Evolutionary conservation across 2,329 filamentous ascomycete species (phyloP), one percentile per base, ranked within the genome.

Genomic region (Bipolaris victoriae): DNA sequence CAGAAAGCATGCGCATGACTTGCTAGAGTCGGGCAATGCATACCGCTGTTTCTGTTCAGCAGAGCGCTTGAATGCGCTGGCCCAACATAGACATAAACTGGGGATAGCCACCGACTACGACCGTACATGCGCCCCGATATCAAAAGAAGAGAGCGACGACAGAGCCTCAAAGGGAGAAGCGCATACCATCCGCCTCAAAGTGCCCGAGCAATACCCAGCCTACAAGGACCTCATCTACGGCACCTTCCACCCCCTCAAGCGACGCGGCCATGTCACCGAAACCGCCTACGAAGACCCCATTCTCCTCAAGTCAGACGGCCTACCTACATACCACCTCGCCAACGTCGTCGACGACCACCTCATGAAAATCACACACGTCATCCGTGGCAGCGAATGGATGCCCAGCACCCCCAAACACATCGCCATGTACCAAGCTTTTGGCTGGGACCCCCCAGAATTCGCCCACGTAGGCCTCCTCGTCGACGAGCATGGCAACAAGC

Each of bases 351-450:
- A 99, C 71, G 95, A 99, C 71, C 91, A 97, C 75, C 82, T 90
- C 58, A 99, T 99, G 95, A 81, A 91, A 58, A 96, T 99, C 65
- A 97, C 93, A 0, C 94, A 98, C 76, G 95, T 99, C 13, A 90
- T 99, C 57, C 88, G 95, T 40, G 95, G 94, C 51, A 89, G 90
- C 83, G 95, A 99, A 84, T 99, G 95, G 95, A 90, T 99, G 79
- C 87, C 94, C 33, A 97, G 93, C 0, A 98, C 95, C 0, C 92
- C 93, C 0, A 90, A 90, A 72, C 88, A 90, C 72, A 79, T 89
- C 55, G 83, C 83, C 35, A 75, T 83, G 63, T 83, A 83, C 66
- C 63, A 75, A 7, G 81, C 81, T 0, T 82, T 83, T 49, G 78
- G 77, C 2, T 83, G 81, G 81, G 64, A 70, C 15, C 80, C 80